Evolutionary conservation across 2,329 filamentous ascomycete species (phyloP), one percentile per base, ranked within the genome.

Genomic region (Talaromyces sp.): DNA sequence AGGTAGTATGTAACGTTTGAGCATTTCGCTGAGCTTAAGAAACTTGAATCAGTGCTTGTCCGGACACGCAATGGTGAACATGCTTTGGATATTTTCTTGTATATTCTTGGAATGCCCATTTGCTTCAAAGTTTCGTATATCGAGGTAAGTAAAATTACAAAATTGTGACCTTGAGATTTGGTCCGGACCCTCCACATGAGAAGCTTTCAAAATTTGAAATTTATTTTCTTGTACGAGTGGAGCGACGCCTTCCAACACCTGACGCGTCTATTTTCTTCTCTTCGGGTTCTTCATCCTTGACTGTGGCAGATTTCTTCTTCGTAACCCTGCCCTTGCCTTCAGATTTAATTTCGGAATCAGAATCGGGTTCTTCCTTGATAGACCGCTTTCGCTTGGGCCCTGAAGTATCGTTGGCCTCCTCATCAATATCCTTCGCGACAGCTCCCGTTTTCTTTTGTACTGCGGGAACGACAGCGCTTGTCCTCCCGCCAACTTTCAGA

Each of bases 401-500:
- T 35, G 62, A 43, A 6, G 57, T 57, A 11, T 52, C 59, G 43
- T 61, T 58, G 19, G 52, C 53, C 39, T 67, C 58, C 27, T 69
- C 65, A 3, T 65, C 72, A n/a, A 78, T 67, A 54, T 83, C 82
- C 4, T 79, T 82, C 16, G 81, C 78, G 14, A 85, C 82, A 29
- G 79, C 75, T 1, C 80, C 83, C 2, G 82, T 86, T 78, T 96
- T 96, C 78, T 91, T 96, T 76, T 97, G 94, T 24, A 94, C 76
- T 11, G 80, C 85, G 0, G 91, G 91, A 0, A 95, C 91, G 47
- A 93, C 88, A 43, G 92, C 96, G 66, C 90, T 96, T 3, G 94
- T 97, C 41, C 94, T 80, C 2, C 93, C 92, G 0, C 93, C 93
- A 0, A 97, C 93, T 0, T 88, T 97, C 44, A 97, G 74, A 66